Evolutionary conservation across 176 grass and related monocot genomes (phyloP).

Genomic region (Triticum turgidum): DNA sequence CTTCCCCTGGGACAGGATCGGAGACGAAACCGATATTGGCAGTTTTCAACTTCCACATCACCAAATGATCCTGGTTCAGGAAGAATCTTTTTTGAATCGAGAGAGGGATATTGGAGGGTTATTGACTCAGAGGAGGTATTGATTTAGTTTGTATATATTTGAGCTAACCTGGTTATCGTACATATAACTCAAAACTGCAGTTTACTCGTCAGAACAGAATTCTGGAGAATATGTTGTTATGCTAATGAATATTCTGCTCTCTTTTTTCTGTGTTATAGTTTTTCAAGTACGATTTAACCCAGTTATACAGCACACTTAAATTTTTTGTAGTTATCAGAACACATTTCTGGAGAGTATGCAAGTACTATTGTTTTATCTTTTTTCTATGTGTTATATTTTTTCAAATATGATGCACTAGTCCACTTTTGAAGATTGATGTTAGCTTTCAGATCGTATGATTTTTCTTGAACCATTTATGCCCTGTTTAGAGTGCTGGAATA

Average conservation of each 20-base stretch:
- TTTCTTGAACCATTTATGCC: background rate
- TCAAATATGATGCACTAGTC: background rate
- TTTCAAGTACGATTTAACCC: slow-evolving; percentile 18
- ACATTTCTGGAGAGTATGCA: slow-evolving; percentile 14
- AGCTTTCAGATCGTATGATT: background rate
- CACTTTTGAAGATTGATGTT: slow-evolving; percentile 1
- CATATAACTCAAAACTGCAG: background rate
- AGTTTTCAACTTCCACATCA: slow-evolving; percentile 79
- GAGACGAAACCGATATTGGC: slow-evolving; percentile 93
- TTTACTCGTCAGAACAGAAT: slow-evolving; percentile 16
- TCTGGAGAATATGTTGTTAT: background rate
- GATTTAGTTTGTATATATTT: background rate
- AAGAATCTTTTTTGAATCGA: slow-evolving; percentile 93
- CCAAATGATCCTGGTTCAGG: slow-evolving; percentile 96
- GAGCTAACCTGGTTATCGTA: slow-evolving; percentile 5
- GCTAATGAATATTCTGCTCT: background rate
- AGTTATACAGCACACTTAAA: background rate
- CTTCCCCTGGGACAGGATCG: slow-evolving; percentile 91
- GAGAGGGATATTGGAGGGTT: slow-evolving; percentile 84
- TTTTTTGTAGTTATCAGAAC: background rate
- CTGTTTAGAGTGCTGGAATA: background rate
- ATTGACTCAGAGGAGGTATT: slow-evolving; percentile 88
- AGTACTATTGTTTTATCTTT: background rate
- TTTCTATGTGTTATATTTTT: background rate
- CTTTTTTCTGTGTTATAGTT: background rate